Percentiles rank a stretch among this genome's conserved stretches.
Evolutionary conservation across 2,329 filamentous ascomycete species (phyloP).

Genomic region (Paraconiothyrium sp.): DNA sequence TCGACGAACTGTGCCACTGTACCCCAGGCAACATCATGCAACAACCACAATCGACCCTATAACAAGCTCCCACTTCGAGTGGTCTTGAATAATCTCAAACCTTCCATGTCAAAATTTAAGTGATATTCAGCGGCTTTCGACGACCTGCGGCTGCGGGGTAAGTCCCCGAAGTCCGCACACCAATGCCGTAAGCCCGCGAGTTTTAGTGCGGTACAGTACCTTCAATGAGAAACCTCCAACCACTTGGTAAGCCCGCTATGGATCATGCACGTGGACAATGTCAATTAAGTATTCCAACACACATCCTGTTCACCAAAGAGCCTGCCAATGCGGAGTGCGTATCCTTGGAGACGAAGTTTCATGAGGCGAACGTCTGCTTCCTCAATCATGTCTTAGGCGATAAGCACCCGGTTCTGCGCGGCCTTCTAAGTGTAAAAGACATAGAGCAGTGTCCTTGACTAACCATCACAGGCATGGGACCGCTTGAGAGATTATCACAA

Average conservation of each 20-base stretch:
- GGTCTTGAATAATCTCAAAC: no score
- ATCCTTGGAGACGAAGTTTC: not conserved
- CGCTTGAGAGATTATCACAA: no score
- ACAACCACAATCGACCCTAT: not conserved
- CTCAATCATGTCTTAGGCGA: not conserved
- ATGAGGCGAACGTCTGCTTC: not conserved
- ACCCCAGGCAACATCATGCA: no score
- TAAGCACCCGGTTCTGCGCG: not conserved
- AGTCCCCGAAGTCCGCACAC: slow-evolving; percentile 15
- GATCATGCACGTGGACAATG: not conserved
- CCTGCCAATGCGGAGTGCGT: not conserved
- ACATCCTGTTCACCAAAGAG: not conserved
- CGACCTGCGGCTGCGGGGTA: not conserved
- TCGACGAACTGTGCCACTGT: not conserved
- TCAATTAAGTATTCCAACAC: not conserved
- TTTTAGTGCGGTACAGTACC: not conserved
- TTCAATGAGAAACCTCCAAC: not conserved
- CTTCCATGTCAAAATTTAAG: not conserved
- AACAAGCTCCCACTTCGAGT: not conserved
- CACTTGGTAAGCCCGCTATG: not conserved
- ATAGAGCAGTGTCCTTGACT: no score
- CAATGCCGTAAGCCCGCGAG: slow-evolving; percentile 6
- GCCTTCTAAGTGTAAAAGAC: not conserved
- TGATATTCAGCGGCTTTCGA: not conserved
- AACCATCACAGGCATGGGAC: no score